Conservation (phyloP, 805 yeast genomes). For the Lipomyces sp. region DNA sequence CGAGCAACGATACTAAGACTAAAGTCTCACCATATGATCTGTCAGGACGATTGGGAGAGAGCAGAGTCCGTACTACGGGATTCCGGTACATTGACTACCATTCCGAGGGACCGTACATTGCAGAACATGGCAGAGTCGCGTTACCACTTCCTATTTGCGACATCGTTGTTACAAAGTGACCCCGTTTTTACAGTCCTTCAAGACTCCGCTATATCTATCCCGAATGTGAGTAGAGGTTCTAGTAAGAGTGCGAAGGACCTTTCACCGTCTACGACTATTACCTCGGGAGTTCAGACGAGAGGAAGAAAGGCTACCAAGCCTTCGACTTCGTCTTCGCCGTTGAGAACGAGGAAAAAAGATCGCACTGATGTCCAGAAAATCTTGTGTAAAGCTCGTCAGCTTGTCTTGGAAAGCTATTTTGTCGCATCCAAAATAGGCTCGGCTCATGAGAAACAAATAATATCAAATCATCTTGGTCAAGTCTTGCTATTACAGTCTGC, state of each 20-base stretch:
- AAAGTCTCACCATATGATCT: neutral
- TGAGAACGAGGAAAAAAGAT: neutral
- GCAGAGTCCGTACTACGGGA: conserved; percentile 13
- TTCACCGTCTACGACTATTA: neutral
- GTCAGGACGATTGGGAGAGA: conserved; percentile 18
- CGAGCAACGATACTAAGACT: conserved; percentile 10
- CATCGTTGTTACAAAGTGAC: conserved; percentile 44
- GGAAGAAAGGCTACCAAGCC: neutral
- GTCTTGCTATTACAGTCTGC: conserved; percentile 30
- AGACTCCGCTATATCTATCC: conserved; percentile 57
- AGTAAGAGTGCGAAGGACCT: conserved; percentile 5
- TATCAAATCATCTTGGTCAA: conserved; percentile 17
- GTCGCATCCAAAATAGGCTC: conserved; percentile 19
- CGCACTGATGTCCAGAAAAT: conserved; percentile 16
- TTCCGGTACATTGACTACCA: neutral
- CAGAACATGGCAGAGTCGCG: conserved; percentile 30
- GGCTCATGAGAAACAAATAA: conserved; percentile 10
- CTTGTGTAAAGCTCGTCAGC: conserved; percentile 14
- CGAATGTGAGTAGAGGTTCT: conserved; percentile 38
- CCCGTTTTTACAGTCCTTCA: conserved; percentile 56
- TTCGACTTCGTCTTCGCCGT: neutral
- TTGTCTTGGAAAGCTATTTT: conserved; percentile 21
- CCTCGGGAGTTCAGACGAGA: conserved; percentile 10
- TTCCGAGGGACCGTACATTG: conserved; percentile 24
- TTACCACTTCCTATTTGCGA: conserved; percentile 34